A percentile compares a stretch with the other conserved stretches of the same genome.
phyloP scores from a whole-genome alignment of 345 rosid genomes.

The Geranium brycei region DNA sequence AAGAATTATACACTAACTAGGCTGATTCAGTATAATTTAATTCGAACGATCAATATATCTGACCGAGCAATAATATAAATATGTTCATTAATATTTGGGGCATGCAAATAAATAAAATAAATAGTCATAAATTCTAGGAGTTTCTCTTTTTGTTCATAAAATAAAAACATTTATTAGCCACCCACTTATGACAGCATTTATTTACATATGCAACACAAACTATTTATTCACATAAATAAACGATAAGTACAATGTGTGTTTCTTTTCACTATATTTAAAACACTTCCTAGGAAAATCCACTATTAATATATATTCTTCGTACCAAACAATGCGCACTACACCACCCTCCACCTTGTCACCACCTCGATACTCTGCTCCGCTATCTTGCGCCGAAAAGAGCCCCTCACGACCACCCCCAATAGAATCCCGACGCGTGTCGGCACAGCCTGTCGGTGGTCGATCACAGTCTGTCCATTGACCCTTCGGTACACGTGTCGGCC shows the following conservation, averaged over 20 bases:
- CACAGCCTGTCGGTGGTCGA: neutral
- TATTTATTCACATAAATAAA: too few species aligned
- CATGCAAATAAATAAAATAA: too few species aligned
- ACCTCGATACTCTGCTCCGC: neutral
- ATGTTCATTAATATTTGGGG: too few species aligned
- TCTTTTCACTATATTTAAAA: neutral
- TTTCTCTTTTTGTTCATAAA: too few species aligned
- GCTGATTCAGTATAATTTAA: too few species aligned
- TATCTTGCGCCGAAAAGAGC: neutral
- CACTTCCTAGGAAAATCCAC: neutral
- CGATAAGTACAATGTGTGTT: neutral
- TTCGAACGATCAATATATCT: too few species aligned
- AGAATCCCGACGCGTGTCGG: neutral
- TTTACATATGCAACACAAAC: too few species aligned
- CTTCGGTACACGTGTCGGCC: neutral
- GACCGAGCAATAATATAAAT: too few species aligned
- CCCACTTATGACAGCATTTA: too few species aligned
- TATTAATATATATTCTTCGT: neutral
- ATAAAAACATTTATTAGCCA: too few species aligned
- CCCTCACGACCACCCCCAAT: neutral
- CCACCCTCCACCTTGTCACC: neutral
- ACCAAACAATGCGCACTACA: neutral
- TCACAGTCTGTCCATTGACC: neutral
- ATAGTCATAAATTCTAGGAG: too few species aligned
- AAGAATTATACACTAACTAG: too few species aligned